These are phyloP conservation scores for Saccharomyces pastorianus DNA, from an alignment of 1,139 yeast species.

Conservation along the genomic window DNA sequence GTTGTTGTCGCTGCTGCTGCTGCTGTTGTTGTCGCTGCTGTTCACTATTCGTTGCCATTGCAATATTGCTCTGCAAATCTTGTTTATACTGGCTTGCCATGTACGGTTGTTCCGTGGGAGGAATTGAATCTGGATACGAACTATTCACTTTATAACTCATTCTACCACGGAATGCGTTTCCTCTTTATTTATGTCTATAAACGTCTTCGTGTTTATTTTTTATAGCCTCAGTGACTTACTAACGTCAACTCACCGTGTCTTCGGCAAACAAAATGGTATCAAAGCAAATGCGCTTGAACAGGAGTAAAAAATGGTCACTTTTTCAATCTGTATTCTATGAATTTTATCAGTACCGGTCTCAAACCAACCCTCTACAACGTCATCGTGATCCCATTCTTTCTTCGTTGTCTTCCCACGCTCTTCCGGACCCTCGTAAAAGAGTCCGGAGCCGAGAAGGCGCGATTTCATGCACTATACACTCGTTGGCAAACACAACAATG, in stretches of 20 bases:
- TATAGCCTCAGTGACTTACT: not conserved
- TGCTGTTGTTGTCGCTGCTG: slow-evolving; percentile 4
- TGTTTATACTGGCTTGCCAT: not conserved
- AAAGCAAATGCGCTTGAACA: not conserved
- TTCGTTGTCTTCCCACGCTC: not conserved
- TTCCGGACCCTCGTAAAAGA: not conserved
- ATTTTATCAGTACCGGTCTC: not conserved
- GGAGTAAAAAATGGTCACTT: not conserved
- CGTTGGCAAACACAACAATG: not conserved
- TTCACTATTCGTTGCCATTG: not conserved
- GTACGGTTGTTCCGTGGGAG: not conserved
- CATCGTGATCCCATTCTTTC: not conserved
- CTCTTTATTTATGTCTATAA: not conserved
- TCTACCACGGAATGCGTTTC: not conserved
- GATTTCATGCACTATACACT: not conserved
- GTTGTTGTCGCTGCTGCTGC: slow-evolving; percentile 5
- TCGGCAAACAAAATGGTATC: not conserved
- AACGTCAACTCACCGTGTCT: not conserved
- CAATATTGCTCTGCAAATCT: not conserved
- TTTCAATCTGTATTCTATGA: not conserved
- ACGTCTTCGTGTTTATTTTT: not conserved
- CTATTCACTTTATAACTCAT: not conserved
- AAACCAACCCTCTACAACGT: not conserved
- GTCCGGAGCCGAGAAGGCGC: slow-evolving; percentile 1
- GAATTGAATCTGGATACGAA: not conserved